Evolutionary conservation across 2,329 filamentous ascomycete genomes (phyloP), one percentile per base, ranked within the genome.

Genomic region (Talaromyces sp.): DNA sequence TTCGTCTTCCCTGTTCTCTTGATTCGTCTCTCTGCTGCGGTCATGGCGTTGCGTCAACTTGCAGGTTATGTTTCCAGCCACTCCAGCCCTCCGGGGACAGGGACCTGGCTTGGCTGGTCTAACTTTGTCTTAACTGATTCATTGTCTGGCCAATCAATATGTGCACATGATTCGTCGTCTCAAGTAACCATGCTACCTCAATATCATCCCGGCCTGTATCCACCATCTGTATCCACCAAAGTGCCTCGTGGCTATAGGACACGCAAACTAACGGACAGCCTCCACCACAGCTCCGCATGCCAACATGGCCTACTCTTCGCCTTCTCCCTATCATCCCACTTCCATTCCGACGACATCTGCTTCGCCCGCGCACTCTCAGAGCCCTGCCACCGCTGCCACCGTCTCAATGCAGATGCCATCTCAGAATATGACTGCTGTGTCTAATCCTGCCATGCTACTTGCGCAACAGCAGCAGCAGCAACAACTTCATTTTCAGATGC

Each of bases 371-470:
- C 72, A 73, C 57, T 66, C 68, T 37, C 71, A 71, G 35, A 68
- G 67, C 16, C 69, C 69, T 16, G 65, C 71, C 23, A 64, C 69
- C 7, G 46, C 70, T 55, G 71, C 75, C 5, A 66, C 72, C 8
- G 71, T 72, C 33, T 69, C 70, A 23, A 71, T 72, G 28, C 73
- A 73, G 61, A 68, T 70, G 33, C 70, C 75, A 21, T 66, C 70
- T 5, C 73, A 72, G 28, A 76, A 74, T 37, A 76, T 77, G 74
- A 68, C 74, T 8, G 71, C 73, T 14, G 65, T 73, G 35, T 68
- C 72, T n/a, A 69, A 60, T 46, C 60, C 72, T 59, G 75, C 70
- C 58, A 66, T 75, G 66, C 65, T 74, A 18, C 61, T 68, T 52
- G 67, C 69, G 52, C 73, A 76, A 52, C 72, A 64, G 40, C 60